A percentile compares a stretch with the other conserved stretches of the same genome.
Evolutionary conservation across 2,329 filamentous ascomycete species (phyloP).

Genomic region (Ophidiomyces ophidiicola): DNA sequence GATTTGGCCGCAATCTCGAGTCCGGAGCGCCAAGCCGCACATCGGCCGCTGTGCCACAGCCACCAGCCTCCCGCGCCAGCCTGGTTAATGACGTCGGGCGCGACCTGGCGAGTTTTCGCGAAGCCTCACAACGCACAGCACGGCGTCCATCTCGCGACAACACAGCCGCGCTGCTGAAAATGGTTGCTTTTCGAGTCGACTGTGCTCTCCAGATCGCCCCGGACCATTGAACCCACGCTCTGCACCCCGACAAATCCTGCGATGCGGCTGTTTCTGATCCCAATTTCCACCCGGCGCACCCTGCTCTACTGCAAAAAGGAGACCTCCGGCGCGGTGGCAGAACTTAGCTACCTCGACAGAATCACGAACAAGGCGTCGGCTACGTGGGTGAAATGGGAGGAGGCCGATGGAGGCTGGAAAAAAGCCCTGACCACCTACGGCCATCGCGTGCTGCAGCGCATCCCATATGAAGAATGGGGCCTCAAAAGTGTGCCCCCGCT

Average conservation of each 20-base stretch:
- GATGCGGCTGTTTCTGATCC: constrained; percentile 91
- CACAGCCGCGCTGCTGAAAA: neutral
- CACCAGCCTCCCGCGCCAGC: constrained; percentile 1
- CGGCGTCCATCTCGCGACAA: neutral
- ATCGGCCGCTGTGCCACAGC: constrained; percentile 3
- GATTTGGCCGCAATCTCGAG: neutral
- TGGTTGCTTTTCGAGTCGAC: neutral
- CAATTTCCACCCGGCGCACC: constrained; percentile 79
- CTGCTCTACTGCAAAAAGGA: constrained; percentile 83
- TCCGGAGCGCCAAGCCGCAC: constrained; percentile 2
- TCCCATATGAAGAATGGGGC: constrained; percentile 96
- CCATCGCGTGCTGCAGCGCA: constrained; percentile 70
- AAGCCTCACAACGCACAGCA: neutral
- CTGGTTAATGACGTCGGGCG: constrained; percentile 9
- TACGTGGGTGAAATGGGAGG: constrained; percentile 80
- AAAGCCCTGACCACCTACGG: constrained; percentile 74
- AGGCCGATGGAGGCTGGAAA: constrained; percentile 75
- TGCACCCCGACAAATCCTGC: constrained; percentile 2
- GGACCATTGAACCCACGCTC: constrained; percentile 4
- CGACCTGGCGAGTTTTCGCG: neutral
- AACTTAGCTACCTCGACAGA: constrained; percentile 54
- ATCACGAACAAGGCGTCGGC: constrained; percentile 57
- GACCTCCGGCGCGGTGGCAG: constrained; percentile 42
- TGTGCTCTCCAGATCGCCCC: neutral
- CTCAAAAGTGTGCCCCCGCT: constrained; percentile 86